Evolutionary conservation across 768 basidiomycete genomes (phyloP), one percentile per base, ranked within the genome.

Genomic region (Collybia mongolica): DNA sequence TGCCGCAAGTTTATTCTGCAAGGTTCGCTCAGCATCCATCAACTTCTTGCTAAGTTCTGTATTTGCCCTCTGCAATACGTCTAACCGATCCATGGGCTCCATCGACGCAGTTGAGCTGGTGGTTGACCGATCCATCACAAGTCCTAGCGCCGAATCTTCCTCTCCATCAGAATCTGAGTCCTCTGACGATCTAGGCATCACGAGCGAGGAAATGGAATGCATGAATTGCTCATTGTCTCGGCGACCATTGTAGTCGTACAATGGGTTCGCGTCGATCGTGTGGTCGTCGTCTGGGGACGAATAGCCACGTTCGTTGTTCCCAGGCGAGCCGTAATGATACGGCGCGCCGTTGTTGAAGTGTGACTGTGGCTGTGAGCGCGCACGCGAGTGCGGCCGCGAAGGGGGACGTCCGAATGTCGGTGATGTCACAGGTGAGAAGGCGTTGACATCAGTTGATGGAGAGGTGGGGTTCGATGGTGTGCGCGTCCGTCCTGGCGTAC

Each of bases 381-480:
- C 64, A 40, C 88, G 87, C 1, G 88, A 90, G 47, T 82, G 81
- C 0, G 89, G 86, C 5, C 86, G 81, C 6, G 81, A 80, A 49
- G 64, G 66, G 0, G 73, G 56, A 29, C 59, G 58, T 18, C 63
- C 61, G 47, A 70, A 68, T 14, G 75, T 68, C 5, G 80, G 77
- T 2, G 76, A 76, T 44, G 67, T 64, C 19, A 72, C 60, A 19
- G 66, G 65, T 3, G 67, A 67, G 52, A 67, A 67, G 17, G 64
- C 55, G 43, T 59, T 52, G 19, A 64, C 54, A 46, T 62, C 59
- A 28, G 60, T 47, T 3, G 68, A 59, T 4, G 84, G 80, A 6
- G 84, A 82, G 2, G 79, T 76, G 5, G 90, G 88, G 55, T 88
- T 89, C 18, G 90, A 91, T 1, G 88, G 86, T 2, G 83, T 77